These are phyloP conservation scores for Hibiscus trionum DNA, from an alignment of 345 rosid genomes.

Conservation along the genomic window DNA sequence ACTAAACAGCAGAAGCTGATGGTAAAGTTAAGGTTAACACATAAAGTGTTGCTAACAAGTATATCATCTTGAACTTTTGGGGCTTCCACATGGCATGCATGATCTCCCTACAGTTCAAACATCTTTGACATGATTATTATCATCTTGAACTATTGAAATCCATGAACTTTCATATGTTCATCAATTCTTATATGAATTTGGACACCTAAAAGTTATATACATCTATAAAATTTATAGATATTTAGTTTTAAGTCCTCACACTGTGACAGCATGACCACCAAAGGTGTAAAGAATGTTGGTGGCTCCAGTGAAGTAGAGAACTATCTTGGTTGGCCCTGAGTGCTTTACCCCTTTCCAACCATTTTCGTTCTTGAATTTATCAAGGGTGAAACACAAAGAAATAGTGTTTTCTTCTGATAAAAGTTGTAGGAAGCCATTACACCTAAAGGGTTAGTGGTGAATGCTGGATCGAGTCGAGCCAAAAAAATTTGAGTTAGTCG, in stretches of 20 bases:
- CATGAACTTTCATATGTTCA: not conserved
- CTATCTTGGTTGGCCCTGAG: slow-evolving; percentile 78
- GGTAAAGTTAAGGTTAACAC: slow-evolving; percentile 87
- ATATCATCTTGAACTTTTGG: slow-evolving; percentile 85
- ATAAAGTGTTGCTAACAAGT: slow-evolving; percentile 75
- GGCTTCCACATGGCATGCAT: slow-evolving; percentile 99
- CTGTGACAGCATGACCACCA: slow-evolving; percentile 99
- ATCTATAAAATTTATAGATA: not conserved
- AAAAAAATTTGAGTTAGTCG: no score
- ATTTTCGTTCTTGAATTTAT: no score
- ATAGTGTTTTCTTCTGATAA: no score
- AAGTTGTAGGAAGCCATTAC: no score
- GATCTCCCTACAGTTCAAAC: slow-evolving; percentile 49
- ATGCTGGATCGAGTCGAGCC: no score
- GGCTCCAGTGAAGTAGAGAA: slow-evolving; percentile 96
- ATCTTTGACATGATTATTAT: not conserved
- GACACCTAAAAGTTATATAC: no score
- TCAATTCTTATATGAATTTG: no score
- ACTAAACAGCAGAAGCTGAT: slow-evolving; percentile 92
- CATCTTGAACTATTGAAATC: not conserved
- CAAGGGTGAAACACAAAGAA: no score
- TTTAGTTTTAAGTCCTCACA: slow-evolving; percentile 37
- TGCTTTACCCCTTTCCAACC: slow-evolving; percentile 58
- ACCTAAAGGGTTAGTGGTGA: no score
- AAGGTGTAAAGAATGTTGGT: slow-evolving; percentile 96